These are phyloP conservation scores for Catharanthus roseus DNA, from an alignment of 257 asterid species.

Conservation along the genomic window DNA sequence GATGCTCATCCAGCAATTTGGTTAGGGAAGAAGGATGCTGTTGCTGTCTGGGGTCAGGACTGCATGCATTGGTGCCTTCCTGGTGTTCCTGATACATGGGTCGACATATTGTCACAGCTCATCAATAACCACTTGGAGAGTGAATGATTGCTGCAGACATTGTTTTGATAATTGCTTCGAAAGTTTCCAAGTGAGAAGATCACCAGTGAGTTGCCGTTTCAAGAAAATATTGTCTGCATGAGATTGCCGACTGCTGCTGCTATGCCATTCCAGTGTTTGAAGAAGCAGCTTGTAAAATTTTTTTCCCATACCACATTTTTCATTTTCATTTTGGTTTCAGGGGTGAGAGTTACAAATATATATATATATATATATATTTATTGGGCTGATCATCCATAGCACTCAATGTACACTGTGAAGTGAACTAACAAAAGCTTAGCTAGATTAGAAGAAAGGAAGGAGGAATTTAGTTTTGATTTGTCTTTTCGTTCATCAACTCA, in stretches of 20 bases:
- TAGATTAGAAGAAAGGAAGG: not conserved
- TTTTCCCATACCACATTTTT: conserved; percentile 1
- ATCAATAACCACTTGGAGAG: conserved; percentile 42
- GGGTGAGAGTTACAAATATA: not conserved
- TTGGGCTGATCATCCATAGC: too few species aligned
- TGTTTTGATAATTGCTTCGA: not conserved
- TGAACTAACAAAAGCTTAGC: not conserved
- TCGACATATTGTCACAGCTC: conserved; percentile 68
- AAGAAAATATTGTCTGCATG: not conserved
- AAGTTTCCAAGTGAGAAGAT: not conserved
- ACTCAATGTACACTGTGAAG: too few species aligned
- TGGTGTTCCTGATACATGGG: conserved; percentile 96
- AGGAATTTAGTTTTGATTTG: not conserved
- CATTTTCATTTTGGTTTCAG: not conserved
- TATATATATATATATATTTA: too few species aligned
- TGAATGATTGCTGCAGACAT: conserved; percentile 12
- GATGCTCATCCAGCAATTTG: conserved; percentile 96
- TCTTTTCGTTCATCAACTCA: not conserved
- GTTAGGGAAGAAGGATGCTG: conserved; percentile 93
- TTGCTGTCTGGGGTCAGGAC: conserved; percentile 90
- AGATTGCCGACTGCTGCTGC: not conserved
- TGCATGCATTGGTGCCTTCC: conserved; percentile 99
- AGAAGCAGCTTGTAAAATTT: not conserved
- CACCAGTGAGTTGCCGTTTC: not conserved
- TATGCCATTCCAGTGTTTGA: not conserved